A percentile compares a stretch with the other conserved stretches of the same genome.
Conservation (phyloP, 2,329 filamentous ascomycete species). For the Trichoderma koningii region DNA sequence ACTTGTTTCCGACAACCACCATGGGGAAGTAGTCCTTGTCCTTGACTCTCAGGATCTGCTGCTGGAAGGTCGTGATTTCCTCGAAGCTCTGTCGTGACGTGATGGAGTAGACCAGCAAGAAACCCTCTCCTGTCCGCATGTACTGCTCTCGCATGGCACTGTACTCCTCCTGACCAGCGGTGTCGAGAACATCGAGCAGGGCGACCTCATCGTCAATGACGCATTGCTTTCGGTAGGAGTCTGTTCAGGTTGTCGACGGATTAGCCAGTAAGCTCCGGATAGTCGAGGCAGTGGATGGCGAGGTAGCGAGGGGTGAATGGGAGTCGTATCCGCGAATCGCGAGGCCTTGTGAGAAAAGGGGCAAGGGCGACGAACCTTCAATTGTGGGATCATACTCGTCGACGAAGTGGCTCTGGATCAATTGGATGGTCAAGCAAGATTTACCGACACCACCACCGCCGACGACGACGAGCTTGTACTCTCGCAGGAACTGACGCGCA, state of each 20-base stretch:
- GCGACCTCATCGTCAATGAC: constrained; percentile 98
- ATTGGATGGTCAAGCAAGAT: constrained; percentile 97
- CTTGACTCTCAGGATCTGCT: constrained; percentile 97
- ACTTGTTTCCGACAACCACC: constrained; percentile 99
- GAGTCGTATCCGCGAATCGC: background rate
- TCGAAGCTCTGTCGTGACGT: constrained; percentile 96
- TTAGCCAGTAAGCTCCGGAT: constrained; percentile 13
- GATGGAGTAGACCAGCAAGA: constrained; percentile 97
- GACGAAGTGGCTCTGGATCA: constrained; percentile 95
- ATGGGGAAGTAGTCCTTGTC: constrained; percentile 99
- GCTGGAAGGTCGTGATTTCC: constrained; percentile 97
- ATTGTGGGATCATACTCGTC: constrained; percentile 99
- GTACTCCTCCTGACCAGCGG: constrained; percentile 98
- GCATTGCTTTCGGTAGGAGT: constrained; percentile 99
- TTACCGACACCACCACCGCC: constrained; percentile 98
- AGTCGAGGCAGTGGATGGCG: background rate
- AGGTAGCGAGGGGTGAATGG: background rate
- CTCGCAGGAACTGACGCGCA: constrained; percentile 70
- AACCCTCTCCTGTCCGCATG: constrained; percentile 98
- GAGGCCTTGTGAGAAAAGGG: background rate
- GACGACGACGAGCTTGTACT: constrained; percentile 96
- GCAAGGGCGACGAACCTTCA: constrained; percentile 69
- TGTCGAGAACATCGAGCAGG: constrained; percentile 95
- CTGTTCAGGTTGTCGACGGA: constrained; percentile 50
- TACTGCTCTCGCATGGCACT: constrained; percentile 99